These are phyloP conservation scores for Gryganskiella cystojenkinii DNA, from an alignment of 192 early-diverging fungal species.

Conservation along the genomic window DNA sequence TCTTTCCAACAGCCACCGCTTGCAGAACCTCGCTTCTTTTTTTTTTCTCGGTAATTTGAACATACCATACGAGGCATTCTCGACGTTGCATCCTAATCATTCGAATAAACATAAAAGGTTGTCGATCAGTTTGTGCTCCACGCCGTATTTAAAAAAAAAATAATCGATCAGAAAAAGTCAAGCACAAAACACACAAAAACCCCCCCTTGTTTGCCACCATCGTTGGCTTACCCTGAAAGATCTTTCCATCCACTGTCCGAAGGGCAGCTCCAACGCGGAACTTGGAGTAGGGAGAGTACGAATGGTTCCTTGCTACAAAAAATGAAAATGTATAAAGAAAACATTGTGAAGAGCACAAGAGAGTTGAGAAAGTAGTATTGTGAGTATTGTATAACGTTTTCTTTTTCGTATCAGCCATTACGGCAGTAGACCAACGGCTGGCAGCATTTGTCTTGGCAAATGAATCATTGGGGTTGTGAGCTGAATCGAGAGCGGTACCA, in stretches of 20 bases:
- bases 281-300: conserved; percentile 93
- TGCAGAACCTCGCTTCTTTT: too few species aligned
- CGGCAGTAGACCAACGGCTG: too few species aligned
- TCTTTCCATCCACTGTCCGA: conserved; percentile 70
- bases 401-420: too few species aligned
- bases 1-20: too few species aligned
- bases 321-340: not conserved
- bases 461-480: not conserved
- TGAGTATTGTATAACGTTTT: not conserved
- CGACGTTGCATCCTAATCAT: conserved; percentile 85
- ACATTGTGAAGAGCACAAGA: not conserved
- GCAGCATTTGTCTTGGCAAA: not conserved
- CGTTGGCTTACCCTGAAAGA: conserved; percentile 59
- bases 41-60: too few species aligned
- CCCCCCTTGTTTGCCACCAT: not conserved
- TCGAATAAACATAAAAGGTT: conserved; percentile 2
- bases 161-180: not conserved
- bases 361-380: not conserved
- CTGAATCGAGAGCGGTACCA: conserved; percentile 5
- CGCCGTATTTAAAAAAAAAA: not conserved
- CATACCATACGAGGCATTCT: conserved; percentile 86
- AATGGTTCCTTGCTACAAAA: conserved; percentile 68
- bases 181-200: not conserved
- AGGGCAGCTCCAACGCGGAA: conserved; percentile 92
- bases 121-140: not conserved